Base-by-base conservation (phyloP, 2,329 filamentous ascomycete genomes). In the Colletotrichum trifolii region DNA sequence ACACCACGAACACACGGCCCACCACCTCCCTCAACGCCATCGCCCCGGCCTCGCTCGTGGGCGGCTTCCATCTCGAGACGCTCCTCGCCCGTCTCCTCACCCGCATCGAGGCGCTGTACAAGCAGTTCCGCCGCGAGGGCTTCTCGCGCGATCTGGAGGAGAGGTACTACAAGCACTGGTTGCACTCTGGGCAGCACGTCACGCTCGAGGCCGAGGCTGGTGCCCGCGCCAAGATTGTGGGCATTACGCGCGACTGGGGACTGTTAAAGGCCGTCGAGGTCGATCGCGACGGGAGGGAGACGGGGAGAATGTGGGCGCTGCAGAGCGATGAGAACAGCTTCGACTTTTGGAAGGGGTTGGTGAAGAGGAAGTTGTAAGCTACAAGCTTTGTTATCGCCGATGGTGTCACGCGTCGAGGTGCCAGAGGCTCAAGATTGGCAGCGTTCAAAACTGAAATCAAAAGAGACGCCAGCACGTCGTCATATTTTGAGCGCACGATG, bases 261-360 rank as follows among this genome's bases (percentile, higher is more conserved):
- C 81, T 98, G 76, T 74, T 99, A 69, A 84, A 90, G 69, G 96
- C 90, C 0, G 92, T 97, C 77, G 94, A 98, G 82, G 77, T 96
- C 57, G 90, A 89, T 3, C 89, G 88, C 2, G 86, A 91, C 64
- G 93, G 93, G 68, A 82, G 89, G 57, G 81, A 84, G 2, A 97
- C 92, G 0, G 94, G 95, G 0, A 91, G 86, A 77, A 82, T 91
- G 54, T 95, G 91, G 86, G 88, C 91, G 71, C 78, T 99, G 78
- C 94, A 97, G 82, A 97, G 94, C 76, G 96, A 99, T 77, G 93
- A 94, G 75, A 99, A 99, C 74, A 97, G 94, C 76, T 99, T 99
- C 81, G 96, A 99, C 78, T 99, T 97, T 76, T 97, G 97, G 80
- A 92, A 87, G 74, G 96, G 96, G 0, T 74, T 99, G 72, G 81